phyloP scores from a whole-genome alignment of 495 filamentous ascomycete species.

The Talaromyces nanjingensis region DNA sequence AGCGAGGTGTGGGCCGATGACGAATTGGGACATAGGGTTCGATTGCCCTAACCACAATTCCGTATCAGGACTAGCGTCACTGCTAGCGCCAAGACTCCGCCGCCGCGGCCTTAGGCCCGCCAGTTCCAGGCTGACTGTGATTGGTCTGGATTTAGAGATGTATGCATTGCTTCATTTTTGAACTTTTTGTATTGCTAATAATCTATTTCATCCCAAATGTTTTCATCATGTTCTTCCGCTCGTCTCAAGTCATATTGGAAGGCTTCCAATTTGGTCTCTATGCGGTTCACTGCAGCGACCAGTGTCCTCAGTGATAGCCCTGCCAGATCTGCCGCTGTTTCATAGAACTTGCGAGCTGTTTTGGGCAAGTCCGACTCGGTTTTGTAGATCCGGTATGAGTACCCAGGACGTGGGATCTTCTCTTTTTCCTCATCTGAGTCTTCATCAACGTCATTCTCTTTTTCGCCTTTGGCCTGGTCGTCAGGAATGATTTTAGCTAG shows the following conservation, averaged over 20 bases:
- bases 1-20: slow-evolving; percentile 10
- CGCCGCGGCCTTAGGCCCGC: not conserved
- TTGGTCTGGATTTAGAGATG: not conserved
- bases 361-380: slow-evolving; percentile 49
- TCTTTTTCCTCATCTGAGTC: slow-evolving; percentile 15
- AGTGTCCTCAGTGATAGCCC: slow-evolving; percentile 42
- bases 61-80: not conserved
- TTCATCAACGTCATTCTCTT: slow-evolving; percentile 8
- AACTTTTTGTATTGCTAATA: not conserved
- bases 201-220: not conserved
- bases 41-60: slow-evolving; percentile 4
- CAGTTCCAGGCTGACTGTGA: not conserved
- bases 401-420: slow-evolving; percentile 39
- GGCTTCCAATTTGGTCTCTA: slow-evolving; percentile 36
- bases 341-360: slow-evolving; percentile 46
- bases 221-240: slow-evolving; percentile 20
- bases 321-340: slow-evolving; percentile 42
- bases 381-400: slow-evolving; percentile 51
- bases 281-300: slow-evolving; percentile 37
- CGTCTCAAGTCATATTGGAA: slow-evolving; percentile 33
- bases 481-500: slow-evolving; percentile 22
- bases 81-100: not conserved
- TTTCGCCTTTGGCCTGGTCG: slow-evolving; percentile 16
- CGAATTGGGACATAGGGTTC: slow-evolving; percentile 9
- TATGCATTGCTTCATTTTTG: not conserved